phyloP scores from a whole-genome alignment of 2,329 filamentous ascomycete genomes.

The Pseudogymnoascus sp. region DNA sequence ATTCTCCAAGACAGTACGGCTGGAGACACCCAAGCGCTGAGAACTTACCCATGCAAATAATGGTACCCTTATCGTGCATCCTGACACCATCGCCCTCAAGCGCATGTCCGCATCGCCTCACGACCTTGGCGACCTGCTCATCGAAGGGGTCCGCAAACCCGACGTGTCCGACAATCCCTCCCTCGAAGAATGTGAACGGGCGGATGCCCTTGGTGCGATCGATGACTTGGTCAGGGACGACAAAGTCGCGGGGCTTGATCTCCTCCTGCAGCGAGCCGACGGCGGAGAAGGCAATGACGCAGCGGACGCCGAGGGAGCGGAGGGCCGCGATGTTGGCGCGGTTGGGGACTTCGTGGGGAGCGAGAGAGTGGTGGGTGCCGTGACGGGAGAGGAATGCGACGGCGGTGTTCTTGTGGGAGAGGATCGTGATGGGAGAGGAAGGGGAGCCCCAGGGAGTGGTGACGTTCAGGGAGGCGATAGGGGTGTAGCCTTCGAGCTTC shows the following conservation, averaged over 20 bases:
- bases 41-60: slow-evolving; percentile 81
- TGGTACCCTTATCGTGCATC: slow-evolving; percentile 74
- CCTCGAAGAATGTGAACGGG: slow-evolving; percentile 93
- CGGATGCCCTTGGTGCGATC: slow-evolving; percentile 90
- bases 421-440: slow-evolving; percentile 69
- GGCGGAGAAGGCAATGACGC: slow-evolving; percentile 88
- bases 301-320: slow-evolving; percentile 78
- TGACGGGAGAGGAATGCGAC: slow-evolving; percentile 94
- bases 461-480: slow-evolving; percentile 70
- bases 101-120: slow-evolving; percentile 65
- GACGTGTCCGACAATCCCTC: slow-evolving; percentile 85
- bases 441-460: slow-evolving; percentile 84
- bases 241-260: slow-evolving; percentile 93
- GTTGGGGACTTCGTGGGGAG: slow-evolving; percentile 89
- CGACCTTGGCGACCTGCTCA: slow-evolving; percentile 63
- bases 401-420: slow-evolving; percentile 73
- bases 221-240: slow-evolving; percentile 92
- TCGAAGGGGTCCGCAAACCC: slow-evolving; percentile 97
- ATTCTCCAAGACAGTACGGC: neutral
- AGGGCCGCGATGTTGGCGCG: slow-evolving; percentile 98
- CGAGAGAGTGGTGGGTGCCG: slow-evolving; percentile 78
- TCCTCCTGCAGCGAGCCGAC: slow-evolving; percentile 88
- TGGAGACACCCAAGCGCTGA: slow-evolving; percentile 6
- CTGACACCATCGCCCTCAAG: slow-evolving; percentile 78
- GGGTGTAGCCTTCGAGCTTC: slow-evolving; percentile 77